These are phyloP conservation scores for Pezicula carpinea DNA, from an alignment of 2,329 filamentous ascomycete species.

Conservation along the genomic window DNA sequence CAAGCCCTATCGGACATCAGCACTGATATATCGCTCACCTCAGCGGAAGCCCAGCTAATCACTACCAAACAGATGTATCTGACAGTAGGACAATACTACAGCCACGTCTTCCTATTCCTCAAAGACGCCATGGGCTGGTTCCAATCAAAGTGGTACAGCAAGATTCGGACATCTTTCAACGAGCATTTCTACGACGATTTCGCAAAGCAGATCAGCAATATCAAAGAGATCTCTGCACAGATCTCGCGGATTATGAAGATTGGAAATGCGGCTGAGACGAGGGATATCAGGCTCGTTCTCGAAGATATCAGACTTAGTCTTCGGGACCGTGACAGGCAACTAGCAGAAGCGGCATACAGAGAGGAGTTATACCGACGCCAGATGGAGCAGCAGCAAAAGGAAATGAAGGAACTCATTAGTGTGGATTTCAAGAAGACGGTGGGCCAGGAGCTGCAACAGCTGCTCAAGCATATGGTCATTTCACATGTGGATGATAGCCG, in stretches of 20 bases:
- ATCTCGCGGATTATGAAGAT: background rate
- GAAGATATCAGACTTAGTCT: background rate
- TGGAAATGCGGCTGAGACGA: background rate
- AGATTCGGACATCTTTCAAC: background rate
- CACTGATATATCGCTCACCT: slow-evolving; percentile 12
- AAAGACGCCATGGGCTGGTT: slow-evolving; percentile 18
- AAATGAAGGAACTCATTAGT: background rate
- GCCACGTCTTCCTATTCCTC: slow-evolving; percentile 22
- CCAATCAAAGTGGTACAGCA: background rate
- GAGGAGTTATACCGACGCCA: background rate
- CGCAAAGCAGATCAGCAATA: background rate
- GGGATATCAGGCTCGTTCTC: background rate
- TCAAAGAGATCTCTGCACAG: background rate
- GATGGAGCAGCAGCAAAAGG: background rate
- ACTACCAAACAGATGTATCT: slow-evolving; percentile 9
- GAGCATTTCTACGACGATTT: background rate
- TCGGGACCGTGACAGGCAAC: background rate
- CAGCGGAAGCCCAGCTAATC: slow-evolving; percentile 5
- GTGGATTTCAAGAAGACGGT: background rate
- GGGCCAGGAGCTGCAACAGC: background rate
- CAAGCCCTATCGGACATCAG: slow-evolving; percentile 16
- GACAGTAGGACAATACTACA: slow-evolving; percentile 18
- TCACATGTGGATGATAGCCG: background rate
- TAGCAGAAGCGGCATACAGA: background rate
- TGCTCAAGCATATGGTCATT: background rate